Base-by-base conservation (phyloP, 768 basidiomycete genomes). In the Pleurotus eryngii region DNA sequence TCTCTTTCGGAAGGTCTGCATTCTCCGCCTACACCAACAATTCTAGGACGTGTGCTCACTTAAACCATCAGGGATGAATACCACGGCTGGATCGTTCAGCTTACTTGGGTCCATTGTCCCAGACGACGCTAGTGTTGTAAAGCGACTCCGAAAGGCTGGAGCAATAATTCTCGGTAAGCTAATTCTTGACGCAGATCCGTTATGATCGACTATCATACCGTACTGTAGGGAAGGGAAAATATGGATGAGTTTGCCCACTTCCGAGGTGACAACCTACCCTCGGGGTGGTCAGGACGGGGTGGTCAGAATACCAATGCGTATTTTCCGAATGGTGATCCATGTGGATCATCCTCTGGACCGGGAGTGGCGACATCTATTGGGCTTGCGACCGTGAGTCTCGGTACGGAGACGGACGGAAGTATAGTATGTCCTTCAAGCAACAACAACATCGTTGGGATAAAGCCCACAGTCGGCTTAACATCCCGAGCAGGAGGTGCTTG, bases 311-410 rank as follows among this genome's bases (percentile, higher is more conserved):
- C 73, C 3, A 78, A 73, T 56, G 76, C 81, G 11, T 84, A 81
- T 62, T 82, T 72, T 56, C 77, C 79, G 0, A 73, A 74, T 11
- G 78, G 73, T 3, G 79, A 83, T 60, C 81, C 84, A 2, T 82
- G 79, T 58, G 83, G 84, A 1, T 84, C 81, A 1, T 83, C 82
- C 0, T 78, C 82, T 5, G 85, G 85, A 2, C 82, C 82, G n/a
- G 85, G 76, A 3, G 72, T 84, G 26, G 73, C 79, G 20, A 70
- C 79, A 2, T 79, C 80, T 1, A 82, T 82, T 48, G 82, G 82
- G 15, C 70, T 83, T 14, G 67, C 73, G n/a, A 69, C 80, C 12
- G 79, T 80, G 1, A 68, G 76, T 0, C 68, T 83, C 1, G 80
- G 77, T 8, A 74, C 79, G 3, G 81, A 83, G 56, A 82, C 81